A percentile compares a stretch with the other conserved stretches of the same genome.
Conservation (phyloP, 257 asterid species). For the Lantana camara region DNA sequence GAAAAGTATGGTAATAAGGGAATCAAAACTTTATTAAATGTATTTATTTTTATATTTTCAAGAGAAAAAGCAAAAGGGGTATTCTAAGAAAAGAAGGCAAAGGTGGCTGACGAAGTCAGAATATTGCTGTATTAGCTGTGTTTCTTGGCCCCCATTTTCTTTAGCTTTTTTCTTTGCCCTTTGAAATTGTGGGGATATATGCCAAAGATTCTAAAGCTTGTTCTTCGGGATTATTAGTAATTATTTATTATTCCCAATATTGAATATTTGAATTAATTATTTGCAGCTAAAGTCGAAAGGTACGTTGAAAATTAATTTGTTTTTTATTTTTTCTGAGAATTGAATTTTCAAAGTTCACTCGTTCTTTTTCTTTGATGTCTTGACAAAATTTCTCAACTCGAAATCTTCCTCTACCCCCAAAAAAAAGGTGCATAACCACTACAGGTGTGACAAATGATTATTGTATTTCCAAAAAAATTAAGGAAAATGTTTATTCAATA, state of each 20-base stretch:
- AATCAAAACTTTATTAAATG: constrained; percentile 27
- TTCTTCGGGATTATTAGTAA: neutral
- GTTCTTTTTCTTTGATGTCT: neutral
- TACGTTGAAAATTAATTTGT: neutral
- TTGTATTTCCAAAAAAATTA: too few relatives aligned
- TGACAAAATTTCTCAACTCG: neutral
- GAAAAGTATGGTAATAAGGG: constrained; percentile 14
- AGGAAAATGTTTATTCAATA: too few relatives aligned
- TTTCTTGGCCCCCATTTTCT: constrained; percentile 24
- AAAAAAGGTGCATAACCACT: neutral
- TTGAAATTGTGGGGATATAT: constrained; percentile 20
- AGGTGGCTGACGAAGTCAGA: constrained; percentile 38
- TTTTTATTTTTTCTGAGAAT: neutral
- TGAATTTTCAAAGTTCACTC: neutral
- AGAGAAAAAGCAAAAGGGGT: constrained; percentile 25
- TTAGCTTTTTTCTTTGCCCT: constrained; percentile 22
- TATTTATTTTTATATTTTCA: neutral
- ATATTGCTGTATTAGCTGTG: constrained; percentile 40
- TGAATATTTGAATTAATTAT: neutral
- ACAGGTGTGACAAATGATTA: too few relatives aligned
- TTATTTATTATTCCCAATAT: neutral
- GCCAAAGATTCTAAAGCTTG: constrained; percentile 10
- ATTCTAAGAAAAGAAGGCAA: constrained; percentile 27
- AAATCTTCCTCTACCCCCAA: neutral
- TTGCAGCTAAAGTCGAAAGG: constrained; percentile 10